Base-by-base conservation (phyloP, 441 rosid species). In the Eutrema salsugineum region DNA sequence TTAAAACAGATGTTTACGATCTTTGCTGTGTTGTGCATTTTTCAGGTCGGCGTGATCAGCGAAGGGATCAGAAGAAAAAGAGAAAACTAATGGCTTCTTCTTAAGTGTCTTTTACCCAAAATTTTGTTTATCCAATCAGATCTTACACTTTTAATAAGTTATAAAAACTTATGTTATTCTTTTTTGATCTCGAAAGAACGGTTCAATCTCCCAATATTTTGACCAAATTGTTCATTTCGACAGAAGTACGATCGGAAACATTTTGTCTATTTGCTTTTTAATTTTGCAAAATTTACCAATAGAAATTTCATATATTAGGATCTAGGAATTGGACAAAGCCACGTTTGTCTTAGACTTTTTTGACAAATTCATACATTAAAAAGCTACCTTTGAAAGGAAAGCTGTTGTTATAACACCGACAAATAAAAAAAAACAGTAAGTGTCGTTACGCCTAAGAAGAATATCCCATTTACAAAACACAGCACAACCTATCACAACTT, bases 11-110 rank as follows among this genome's bases (percentile, higher is more conserved):
- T 49, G 67, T 51, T 64, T 42, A 76, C 51, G 39, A 48, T 47
- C 32, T 55, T 28, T 48, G 35, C 22, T 33, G 33, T 38, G 39
- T 75, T 38, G 39, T 75, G 44, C 22, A 14, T 27, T 28, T 74
- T 58, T 57, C 89, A 94, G 97, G 93, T 75, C 70, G 86, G 49
- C 90, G 83, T 6, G 94, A 90, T 63, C 95, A 94, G 62, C 82
- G 88, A 43, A 87, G 97, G 77, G 84, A 83, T 44, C 88, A 83
- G 83, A 90, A 81, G 87, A 87, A 82, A 72, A 66, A 19, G 72
- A 47, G 60, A 5, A 78, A 77, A 70, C 79, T 58, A 43, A 50
- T 40, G 76, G 80, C 80, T 64, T 61, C 77, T 60, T 71, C 77
- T 51, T 61, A 40, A 73, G 12, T 4, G n/a, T 39, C 36, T 42